Evolutionary conservation across 345 rosid species (phyloP).

Genomic region (Camelina sativa): DNA sequence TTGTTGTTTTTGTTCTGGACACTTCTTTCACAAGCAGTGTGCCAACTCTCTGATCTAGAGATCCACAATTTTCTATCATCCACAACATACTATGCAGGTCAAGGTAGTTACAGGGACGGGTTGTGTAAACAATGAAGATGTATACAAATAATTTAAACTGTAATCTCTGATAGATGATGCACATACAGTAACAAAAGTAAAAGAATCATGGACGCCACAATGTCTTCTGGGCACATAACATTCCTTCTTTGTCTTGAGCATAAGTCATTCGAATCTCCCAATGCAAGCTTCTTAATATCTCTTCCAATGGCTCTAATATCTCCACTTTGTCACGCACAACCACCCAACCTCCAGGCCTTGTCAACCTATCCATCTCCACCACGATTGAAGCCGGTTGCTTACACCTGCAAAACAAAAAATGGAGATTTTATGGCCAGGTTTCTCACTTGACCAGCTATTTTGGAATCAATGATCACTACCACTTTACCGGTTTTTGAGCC

Average conservation of each 20-base stretch:
- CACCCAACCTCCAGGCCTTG: conserved; percentile 92
- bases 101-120: neutral
- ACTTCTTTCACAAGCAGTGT: too few species aligned
- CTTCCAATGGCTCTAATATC: conserved; percentile 76
- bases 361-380: conserved; percentile 85
- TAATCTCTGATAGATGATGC: conserved; percentile 6
- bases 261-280: conserved; percentile 96
- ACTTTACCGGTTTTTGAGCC: conserved; percentile 84
- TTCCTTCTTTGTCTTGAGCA: conserved; percentile 80
- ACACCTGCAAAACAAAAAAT: conserved; percentile 53
- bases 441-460: neutral
- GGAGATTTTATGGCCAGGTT: conserved; percentile 8
- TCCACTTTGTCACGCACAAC: conserved; percentile 82
- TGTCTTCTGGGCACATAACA: conserved; percentile 83
- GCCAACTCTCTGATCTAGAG: too few species aligned
- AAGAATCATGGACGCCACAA: conserved; percentile 72
- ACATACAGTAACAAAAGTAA: neutral
- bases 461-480: neutral
- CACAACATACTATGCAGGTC: too few species aligned
- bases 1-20: too few species aligned
- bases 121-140: neutral
- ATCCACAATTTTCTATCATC: too few species aligned
- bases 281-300: conserved; percentile 70
- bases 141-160: conserved; percentile 2
- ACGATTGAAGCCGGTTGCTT: conserved; percentile 79